Base-by-base conservation (phyloP, 345 rosid genomes). In the Litchi chinensis region DNA sequence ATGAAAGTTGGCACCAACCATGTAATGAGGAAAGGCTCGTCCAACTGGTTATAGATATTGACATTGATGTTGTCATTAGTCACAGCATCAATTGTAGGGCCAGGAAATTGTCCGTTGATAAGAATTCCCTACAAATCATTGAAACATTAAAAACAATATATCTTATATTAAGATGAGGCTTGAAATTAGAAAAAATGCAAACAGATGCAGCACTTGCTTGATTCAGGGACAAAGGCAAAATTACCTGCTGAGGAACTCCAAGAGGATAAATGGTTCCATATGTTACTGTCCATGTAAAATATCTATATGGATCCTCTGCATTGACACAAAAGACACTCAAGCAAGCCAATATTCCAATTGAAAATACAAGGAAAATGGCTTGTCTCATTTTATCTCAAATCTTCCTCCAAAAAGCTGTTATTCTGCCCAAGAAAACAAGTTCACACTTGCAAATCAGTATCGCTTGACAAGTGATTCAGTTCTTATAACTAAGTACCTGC, bases 41-140 rank as follows among this genome's bases (percentile, higher is more conserved):
- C 95, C 52, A 93, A 76, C 60, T 90, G 81, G 84, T 93, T 93
- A 59, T 87, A 75, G 40, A 95, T 93, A 87, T 91, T 87, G 26
- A 95, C 85, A 73, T 93, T 46, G 40, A 95, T 76, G 82, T 95
- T 95, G 76, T 95, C 89, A 75, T 93, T 95, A 8, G 98, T 93
- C 74, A 90, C 86, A 18, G 80, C 88, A n/a, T 95, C 91, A 46
- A 95, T 88, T 19, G 91, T 19, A 9, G 98, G 99, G 41, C 99
- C 98, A n/a, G 96, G 99, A 86, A 93, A 95, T 63, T 87, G 86
- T 11, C 90, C 91, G 78, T 95, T 95, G 79, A 95, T 93, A 52
- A 92, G 90, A 70, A 93, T 95, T 11, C 87, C 97, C 97, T 93
- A 86, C 71, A 73, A 62, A 52, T 76, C n/a, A 39, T 43, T 8